Evolutionary conservation across 2,329 filamentous ascomycete genomes (phyloP).

Genomic region (Phyllosticta citrichinensis): DNA sequence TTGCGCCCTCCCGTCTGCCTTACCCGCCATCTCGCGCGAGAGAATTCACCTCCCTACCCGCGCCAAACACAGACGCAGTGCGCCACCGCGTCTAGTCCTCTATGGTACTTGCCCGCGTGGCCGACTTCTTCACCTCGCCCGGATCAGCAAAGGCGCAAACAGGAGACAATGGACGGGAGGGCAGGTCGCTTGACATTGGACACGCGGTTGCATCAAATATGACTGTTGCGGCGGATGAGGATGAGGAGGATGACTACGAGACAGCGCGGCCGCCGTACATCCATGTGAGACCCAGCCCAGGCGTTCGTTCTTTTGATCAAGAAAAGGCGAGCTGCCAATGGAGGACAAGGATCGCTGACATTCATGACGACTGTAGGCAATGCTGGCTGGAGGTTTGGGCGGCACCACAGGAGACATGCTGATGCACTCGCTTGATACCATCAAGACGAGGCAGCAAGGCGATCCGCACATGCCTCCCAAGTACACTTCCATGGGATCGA

Average conservation of each 20-base stretch:
- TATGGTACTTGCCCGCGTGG: slow-evolving; percentile 42
- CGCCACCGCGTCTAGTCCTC: slow-evolving; percentile 15
- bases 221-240: slow-evolving; percentile 12
- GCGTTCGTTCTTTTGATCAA: neutral
- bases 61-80: slow-evolving; percentile 3
- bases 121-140: slow-evolving; percentile 35
- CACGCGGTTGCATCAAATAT: slow-evolving; percentile 14
- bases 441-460: slow-evolving; percentile 96
- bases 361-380: slow-evolving; percentile 50
- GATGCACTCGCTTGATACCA: slow-evolving; percentile 98
- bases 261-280: slow-evolving; percentile 38
- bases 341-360: neutral
- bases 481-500: slow-evolving; percentile 81
- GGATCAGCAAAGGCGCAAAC: slow-evolving; percentile 22
- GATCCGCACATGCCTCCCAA: slow-evolving; percentile 87
- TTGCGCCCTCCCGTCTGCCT: neutral
- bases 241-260: slow-evolving; percentile 29
- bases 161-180: slow-evolving; percentile 27
- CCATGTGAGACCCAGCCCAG: slow-evolving; percentile 28
- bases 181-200: slow-evolving; percentile 17
- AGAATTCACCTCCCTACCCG: neutral
- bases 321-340: neutral
- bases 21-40: neutral
- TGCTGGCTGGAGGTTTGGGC: slow-evolving; percentile 89
- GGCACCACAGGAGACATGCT: slow-evolving; percentile 91